phyloP scores from a whole-genome alignment of 2,329 filamentous ascomycete genomes.

The Akanthomyces dipterigenus region DNA sequence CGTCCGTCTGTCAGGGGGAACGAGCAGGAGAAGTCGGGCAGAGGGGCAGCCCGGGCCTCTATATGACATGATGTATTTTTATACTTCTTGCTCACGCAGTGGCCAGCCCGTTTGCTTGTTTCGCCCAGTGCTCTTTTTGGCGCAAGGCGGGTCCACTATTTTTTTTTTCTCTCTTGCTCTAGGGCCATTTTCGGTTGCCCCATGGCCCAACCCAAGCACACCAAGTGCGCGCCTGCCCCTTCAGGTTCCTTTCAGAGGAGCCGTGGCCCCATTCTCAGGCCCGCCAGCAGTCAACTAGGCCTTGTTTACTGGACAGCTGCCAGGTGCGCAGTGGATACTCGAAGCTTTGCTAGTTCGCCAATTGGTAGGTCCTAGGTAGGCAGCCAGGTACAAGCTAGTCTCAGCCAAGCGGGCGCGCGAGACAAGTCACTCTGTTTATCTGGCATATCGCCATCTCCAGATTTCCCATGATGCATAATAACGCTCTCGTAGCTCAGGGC shows the following conservation, averaged over 20 bases:
- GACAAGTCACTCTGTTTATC: not conserved
- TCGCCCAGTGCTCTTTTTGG: conserved; percentile 7
- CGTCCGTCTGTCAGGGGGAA: not conserved
- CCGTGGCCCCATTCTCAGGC: not conserved
- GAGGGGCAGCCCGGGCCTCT: conserved; percentile 13
- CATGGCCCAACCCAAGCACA: too few relatives aligned
- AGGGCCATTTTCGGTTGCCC: not conserved
- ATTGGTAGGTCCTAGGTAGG: too few relatives aligned
- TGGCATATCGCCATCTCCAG: not conserved
- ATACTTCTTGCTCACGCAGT: conserved; percentile 13
- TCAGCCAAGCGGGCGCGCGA: not conserved
- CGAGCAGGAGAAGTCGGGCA: conserved; percentile 10
- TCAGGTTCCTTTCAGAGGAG: not conserved
- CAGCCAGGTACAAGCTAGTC: not conserved
- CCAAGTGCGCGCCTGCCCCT: not conserved
- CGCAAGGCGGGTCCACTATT: conserved; percentile 1
- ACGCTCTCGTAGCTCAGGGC: not conserved
- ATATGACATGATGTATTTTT: conserved; percentile 17
- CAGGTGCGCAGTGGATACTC: not conserved
- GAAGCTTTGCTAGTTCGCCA: not conserved
- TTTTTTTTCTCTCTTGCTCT: not conserved
- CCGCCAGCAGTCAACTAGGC: not conserved
- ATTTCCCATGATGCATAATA: not conserved
- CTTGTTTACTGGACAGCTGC: not conserved
- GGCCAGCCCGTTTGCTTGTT: conserved; percentile 12